phyloP scores from a whole-genome alignment of 2,329 filamentous ascomycete genomes.

The Kalaharituber pfeilii region DNA sequence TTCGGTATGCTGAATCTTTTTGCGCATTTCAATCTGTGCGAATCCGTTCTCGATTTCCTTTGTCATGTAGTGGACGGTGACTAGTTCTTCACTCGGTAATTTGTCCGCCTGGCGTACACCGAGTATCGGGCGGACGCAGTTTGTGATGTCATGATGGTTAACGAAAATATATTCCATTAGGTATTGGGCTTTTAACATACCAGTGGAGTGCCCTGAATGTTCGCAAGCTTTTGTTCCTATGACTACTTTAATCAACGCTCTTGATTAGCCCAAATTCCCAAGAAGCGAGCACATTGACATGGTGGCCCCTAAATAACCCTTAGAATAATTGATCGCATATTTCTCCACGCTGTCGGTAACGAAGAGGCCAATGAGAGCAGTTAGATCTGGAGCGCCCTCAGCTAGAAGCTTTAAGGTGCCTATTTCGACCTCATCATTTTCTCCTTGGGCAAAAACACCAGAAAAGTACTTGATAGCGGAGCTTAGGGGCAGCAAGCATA shows the following conservation, averaged over 20 bases:
- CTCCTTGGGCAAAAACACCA: too few species aligned
- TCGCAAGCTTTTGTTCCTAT: conserved; percentile 11
- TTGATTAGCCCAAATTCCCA: conserved; percentile 14
- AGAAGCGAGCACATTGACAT: conserved; percentile 13
- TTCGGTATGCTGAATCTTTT: conserved; percentile 3
- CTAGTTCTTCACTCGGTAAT: conserved; percentile 8
- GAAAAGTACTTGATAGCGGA: too few species aligned
- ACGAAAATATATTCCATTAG: too few species aligned
- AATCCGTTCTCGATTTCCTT: neutral
- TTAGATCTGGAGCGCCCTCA: conserved; percentile 15
- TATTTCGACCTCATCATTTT: neutral
- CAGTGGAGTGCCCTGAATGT: conserved; percentile 9
- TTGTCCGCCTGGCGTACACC: conserved; percentile 7
- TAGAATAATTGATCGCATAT: conserved; percentile 14
- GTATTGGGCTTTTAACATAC: neutral
- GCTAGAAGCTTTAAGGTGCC: conserved; percentile 11
- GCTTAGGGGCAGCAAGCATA: too few species aligned
- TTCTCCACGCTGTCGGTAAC: conserved; percentile 14
- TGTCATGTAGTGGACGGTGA: conserved; percentile 6
- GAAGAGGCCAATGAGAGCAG: conserved; percentile 17
- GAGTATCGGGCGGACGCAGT: conserved; percentile 5
- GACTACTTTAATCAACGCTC: conserved; percentile 12
- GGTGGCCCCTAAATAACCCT: conserved; percentile 9
- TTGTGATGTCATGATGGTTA: neutral
- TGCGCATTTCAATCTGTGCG: neutral